Conservation (phyloP, 1,284 basidiomycete species). For the Erythrobasidium hasegawianum region DNA sequence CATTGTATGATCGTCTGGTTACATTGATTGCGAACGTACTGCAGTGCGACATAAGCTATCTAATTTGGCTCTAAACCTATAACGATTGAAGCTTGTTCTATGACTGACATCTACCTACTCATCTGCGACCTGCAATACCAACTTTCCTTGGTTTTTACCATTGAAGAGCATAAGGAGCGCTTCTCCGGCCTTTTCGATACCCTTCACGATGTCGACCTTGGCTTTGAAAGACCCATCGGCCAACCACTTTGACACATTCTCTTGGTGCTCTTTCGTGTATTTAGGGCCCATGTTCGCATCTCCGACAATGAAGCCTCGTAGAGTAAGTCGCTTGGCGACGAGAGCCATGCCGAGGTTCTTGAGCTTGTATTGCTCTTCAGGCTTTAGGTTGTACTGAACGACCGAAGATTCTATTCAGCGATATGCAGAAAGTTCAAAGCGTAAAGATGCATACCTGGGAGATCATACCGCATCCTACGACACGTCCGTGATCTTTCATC, state of each 20-base stretch:
- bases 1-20: no score
- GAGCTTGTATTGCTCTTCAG: constrained; percentile 47
- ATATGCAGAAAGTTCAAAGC: not conserved
- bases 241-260: constrained; percentile 56
- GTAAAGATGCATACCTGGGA: not conserved
- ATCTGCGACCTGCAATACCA: constrained; percentile 39
- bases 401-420: no score
- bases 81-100: no score
- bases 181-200: constrained; percentile 42
- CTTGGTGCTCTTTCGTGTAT: constrained; percentile 45
- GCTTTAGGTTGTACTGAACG: constrained; percentile 41
- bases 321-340: constrained; percentile 67
- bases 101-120: not conserved
- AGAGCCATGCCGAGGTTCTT: constrained; percentile 54
- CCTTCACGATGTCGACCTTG: constrained; percentile 39
- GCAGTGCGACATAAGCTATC: no score
- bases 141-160: constrained; percentile 40
- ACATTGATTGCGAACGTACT: not conserved
- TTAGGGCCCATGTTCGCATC: constrained; percentile 40
- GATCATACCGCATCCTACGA: not conserved
- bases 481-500: not conserved
- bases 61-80: no score
- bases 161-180: constrained; percentile 40
- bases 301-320: constrained; percentile 68
- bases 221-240: constrained; percentile 66